These are phyloP conservation scores for Neovahlkampfia damariscottae DNA, from an alignment of 78 protist genomes.

Conservation along the genomic window DNA sequence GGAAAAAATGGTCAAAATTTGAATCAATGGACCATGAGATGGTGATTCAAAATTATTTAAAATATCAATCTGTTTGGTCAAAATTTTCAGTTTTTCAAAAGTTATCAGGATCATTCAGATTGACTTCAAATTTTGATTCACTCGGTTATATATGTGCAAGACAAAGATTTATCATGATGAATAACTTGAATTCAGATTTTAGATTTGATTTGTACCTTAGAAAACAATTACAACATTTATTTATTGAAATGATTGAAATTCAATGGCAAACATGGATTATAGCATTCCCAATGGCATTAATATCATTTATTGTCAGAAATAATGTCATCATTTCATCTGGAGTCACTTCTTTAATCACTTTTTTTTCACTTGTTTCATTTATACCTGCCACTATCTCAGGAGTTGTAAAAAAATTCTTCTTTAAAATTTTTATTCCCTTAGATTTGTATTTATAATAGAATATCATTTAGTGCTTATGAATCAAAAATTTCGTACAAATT, in stretches of 20 bases:
- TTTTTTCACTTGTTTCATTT: too few species aligned
- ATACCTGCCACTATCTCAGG: too few species aligned
- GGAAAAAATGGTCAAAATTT: background rate
- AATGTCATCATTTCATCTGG: too few species aligned
- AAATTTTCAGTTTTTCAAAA: background rate
- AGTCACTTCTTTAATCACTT: too few species aligned
- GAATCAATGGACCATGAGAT: background rate
- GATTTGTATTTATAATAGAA: too few species aligned
- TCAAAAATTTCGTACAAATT: too few species aligned
- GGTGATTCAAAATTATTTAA: background rate
- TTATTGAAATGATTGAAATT: background rate
- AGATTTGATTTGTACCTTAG: background rate
- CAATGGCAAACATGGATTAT: background rate
- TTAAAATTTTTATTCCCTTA: too few species aligned
- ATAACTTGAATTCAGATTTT: background rate
- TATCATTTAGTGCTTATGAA: too few species aligned
- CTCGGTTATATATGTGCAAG: background rate
- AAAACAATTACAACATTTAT: background rate
- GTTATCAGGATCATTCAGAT: background rate
- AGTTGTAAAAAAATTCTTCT: too few species aligned
- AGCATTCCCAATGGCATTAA: background rate
- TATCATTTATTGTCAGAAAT: too few species aligned
- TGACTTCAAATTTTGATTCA: background rate
- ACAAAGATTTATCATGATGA: background rate
- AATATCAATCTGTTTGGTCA: background rate